Evolutionary conservation across 2,329 filamentous ascomycete species (phyloP), one percentile per base, ranked within the genome.

Genomic region (Fusarium tricinctum): DNA sequence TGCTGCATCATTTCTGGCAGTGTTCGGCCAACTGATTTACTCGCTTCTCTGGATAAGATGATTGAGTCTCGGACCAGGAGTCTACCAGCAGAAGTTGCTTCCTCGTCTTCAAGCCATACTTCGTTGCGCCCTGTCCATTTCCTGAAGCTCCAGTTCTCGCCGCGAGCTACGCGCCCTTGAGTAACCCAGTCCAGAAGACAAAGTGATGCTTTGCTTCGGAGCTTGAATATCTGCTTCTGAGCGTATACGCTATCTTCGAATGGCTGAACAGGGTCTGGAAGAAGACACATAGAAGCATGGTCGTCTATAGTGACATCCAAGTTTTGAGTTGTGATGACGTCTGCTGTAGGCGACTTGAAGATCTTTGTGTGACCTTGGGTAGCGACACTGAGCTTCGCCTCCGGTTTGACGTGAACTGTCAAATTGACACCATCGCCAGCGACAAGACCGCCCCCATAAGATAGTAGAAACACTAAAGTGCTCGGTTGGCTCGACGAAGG

Each of bases 141-240:
- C 58, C 86, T 82, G 63, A 97, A 89, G 71, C 90, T 90, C 96
- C 96, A 99, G 67, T 93, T 86, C 80, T 99, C 96, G 23, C 94
- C 94, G 46, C 92, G 88, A 6, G 96, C 94, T 6, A 85, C 88
- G 19, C 96, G 88, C 9, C 96, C 96, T 75, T 95, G 92, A 3
- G 90, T 97, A 8, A 98, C 94, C 96, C 96, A 99, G 78, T 99
- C 96, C 45, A 97, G 82, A 3, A 97, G 85, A 75, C 94, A 97
- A 15, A 98, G 80, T 40, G 91, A 89, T 71, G 84, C 87, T 8
- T 75, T 79, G 10, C 82, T 80, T 9, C 82, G 82, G 50, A 91
- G 79, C 35, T 86, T 86, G 78, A 97, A 97, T 20, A 89, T 86
- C 78, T 98, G 96, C 17, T 83, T 85, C 79, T 98, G 96, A 72